phyloP scores from a whole-genome alignment of 202 grass and related monocot species.

The Elaeis oleifera region DNA sequence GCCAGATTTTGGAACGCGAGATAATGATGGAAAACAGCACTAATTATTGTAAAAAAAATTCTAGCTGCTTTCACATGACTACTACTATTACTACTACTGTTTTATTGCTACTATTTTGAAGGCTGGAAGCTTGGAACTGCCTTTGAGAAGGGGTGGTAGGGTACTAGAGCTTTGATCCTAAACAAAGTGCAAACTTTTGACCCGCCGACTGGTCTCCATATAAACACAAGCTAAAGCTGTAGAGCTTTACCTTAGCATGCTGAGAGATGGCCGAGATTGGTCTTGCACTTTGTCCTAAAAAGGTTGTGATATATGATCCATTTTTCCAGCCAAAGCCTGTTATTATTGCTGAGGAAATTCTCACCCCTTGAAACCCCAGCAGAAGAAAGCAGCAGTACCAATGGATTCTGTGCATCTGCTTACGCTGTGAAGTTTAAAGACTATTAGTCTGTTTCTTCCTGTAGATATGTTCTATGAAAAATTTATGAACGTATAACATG shows the following conservation, averaged over 20 bases:
- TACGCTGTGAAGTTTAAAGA: too few relatives aligned
- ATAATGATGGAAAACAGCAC: background rate
- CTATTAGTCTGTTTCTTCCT: too few relatives aligned
- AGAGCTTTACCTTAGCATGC: slow-evolving; percentile 7
- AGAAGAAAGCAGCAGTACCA: too few relatives aligned
- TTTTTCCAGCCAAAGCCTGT: background rate
- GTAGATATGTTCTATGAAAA: too few relatives aligned
- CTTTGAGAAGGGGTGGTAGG: background rate
- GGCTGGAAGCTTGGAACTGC: background rate
- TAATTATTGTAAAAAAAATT: background rate
- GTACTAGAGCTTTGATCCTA: background rate
- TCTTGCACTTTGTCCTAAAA: background rate
- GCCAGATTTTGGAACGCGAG: slow-evolving; percentile 6
- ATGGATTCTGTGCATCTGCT: too few relatives aligned
- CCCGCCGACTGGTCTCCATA: background rate
- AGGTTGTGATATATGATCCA: background rate
- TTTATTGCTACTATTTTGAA: background rate
- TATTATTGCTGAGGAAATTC: background rate
- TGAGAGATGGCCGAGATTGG: background rate
- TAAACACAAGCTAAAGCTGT: background rate
- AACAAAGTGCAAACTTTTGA: background rate
- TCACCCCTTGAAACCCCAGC: background rate
- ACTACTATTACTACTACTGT: background rate
- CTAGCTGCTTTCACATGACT: background rate
- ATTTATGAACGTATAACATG: too few relatives aligned